Percentiles rank a stretch among this genome's conserved stretches.
Evolutionary conservation across 176 grass and related monocot species (phyloP).

Genomic region (Musa itinerans): DNA sequence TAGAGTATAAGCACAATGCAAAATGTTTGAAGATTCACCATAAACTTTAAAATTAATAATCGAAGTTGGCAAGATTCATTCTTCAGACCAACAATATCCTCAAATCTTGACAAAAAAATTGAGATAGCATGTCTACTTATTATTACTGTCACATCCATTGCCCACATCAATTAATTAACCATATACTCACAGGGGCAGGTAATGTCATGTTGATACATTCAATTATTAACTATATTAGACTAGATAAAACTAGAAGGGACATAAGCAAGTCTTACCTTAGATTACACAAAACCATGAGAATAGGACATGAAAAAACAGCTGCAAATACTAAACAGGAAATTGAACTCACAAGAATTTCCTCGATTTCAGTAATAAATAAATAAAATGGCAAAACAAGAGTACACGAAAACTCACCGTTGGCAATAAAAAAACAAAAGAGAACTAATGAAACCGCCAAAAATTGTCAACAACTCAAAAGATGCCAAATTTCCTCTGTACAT

Average conservation of each 20-base stretch:
- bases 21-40: no score
- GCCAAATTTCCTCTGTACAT: constrained; percentile 70
- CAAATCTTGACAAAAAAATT: no score
- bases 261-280: not conserved
- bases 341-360: not conserved
- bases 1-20: no score
- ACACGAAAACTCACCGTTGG: constrained; percentile 54
- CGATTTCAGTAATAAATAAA: not conserved
- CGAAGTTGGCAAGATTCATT: no score
- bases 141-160: no score
- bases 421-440: constrained; percentile 73
- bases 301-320: not conserved
- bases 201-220: not conserved
- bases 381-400: not conserved
- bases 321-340: not conserved
- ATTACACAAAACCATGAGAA: not conserved
- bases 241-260: not conserved
- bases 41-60: no score
- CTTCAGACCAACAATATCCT: no score
- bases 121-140: no score
- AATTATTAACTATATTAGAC: not conserved
- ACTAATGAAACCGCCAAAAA: constrained; percentile 81
- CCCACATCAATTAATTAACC: no score
- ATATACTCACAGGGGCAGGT: not conserved
- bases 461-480: constrained; percentile 85